Base-by-base conservation (phyloP, 768 basidiomycete genomes). In the Trametes maxima region DNA sequence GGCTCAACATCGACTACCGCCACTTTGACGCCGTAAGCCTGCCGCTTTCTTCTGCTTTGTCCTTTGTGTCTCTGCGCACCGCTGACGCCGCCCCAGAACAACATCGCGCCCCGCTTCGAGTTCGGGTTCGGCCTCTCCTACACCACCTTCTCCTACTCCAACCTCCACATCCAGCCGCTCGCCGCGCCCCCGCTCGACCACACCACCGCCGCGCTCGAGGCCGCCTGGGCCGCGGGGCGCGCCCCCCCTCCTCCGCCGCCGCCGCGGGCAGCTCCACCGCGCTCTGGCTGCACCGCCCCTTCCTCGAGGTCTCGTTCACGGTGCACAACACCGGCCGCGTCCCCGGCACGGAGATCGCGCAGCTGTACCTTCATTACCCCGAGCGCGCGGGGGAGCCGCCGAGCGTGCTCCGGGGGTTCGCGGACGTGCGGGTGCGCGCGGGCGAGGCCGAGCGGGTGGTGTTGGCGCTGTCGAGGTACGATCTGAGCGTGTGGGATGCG, bases 61-160 rank as follows among this genome's bases (percentile, higher is more conserved):
- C 46, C 3, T 50, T 53, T 21, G 8, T 21, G 24, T 17, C 16
- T 24, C 16, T 10, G 33, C 17, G 13, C 16, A 16, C 28, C 12
- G 28, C 28, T 44, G 21, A 24, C 40, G 11, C 16, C 21, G 1
- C 37, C 2, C 1, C 55, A 88, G 83, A 76, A 83, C 73, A 82
- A 87, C 63, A 91, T 93, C 64, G 80, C 79, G 0, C 92, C 92
- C 3, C 89, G 90, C 39, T 94, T 85, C 68, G 91, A 92, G 69
- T 98, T 98, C 71, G 95, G 95, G 5, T 95, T 87, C 70, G 95
- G 95, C 0, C 72, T 95, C 69, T 90, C 87, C 57, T 98, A 97
- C 77, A 89, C 95, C 40, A 81, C 75, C 2, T 98, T 95, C 72
- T 73, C 81, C 35, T 95, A 93, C 72, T 84, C 79, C 44, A 75